These are phyloP conservation scores for Aspergillus tamarii DNA, from an alignment of 2,329 filamentous ascomycete species.

Conservation along the genomic window DNA sequence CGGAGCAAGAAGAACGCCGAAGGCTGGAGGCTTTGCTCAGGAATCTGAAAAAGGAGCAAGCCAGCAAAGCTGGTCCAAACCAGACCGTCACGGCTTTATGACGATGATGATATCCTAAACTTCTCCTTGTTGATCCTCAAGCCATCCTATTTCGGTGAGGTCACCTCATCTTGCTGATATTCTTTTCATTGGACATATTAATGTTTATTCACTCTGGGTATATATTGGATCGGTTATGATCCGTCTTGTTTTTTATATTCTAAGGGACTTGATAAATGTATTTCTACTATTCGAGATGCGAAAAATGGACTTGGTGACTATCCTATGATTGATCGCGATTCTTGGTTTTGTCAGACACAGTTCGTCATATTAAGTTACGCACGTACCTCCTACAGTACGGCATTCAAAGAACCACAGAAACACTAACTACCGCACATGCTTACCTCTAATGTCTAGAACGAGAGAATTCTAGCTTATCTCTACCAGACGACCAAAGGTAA, in stretches of 20 bases:
- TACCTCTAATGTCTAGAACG: too few relatives aligned
- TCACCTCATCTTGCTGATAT: slow-evolving; percentile 14
- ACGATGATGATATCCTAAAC: slow-evolving; percentile 30
- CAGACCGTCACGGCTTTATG: slow-evolving; percentile 40
- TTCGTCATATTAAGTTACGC: not conserved
- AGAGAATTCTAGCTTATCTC: not conserved
- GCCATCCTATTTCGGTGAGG: slow-evolving; percentile 5
- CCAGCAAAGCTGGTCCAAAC: slow-evolving; percentile 37
- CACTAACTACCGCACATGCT: not conserved
- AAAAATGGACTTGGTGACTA: not conserved
- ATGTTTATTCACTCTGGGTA: slow-evolving; percentile 12
- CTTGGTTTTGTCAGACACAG: not conserved
- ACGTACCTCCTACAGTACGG: not conserved
- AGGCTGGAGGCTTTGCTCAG: slow-evolving; percentile 67
- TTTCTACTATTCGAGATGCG: not conserved
- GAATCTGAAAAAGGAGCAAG: slow-evolving; percentile 47
- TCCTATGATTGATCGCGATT: not conserved
- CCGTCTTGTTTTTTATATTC: slow-evolving; percentile 15
- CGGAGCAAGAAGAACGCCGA: slow-evolving; percentile 72
- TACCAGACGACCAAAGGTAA: not conserved
- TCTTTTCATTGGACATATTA: slow-evolving; percentile 25
- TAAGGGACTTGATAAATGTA: slow-evolving; percentile 14
- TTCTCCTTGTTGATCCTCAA: slow-evolving; percentile 7
- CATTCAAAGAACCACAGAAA: too few relatives aligned
- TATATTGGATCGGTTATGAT: slow-evolving; percentile 10